These are phyloP conservation scores for Brasilioporus rufonigricans DNA, from an alignment of 768 basidiomycete species.

Conservation along the genomic window DNA sequence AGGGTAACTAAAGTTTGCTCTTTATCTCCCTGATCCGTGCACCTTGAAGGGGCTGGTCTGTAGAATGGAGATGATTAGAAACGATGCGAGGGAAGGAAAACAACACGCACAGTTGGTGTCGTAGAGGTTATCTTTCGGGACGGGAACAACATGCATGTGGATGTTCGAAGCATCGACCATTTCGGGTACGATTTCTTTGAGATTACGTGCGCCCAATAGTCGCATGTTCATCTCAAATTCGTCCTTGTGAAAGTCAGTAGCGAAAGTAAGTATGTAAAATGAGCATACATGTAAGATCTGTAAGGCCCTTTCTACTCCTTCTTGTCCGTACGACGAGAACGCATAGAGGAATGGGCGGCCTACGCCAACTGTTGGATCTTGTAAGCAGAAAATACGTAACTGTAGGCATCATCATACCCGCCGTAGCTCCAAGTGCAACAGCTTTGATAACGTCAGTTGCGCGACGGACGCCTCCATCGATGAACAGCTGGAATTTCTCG, in stretches of 20 bases:
- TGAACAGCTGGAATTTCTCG: slow-evolving; percentile 76
- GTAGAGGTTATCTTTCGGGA: slow-evolving; percentile 75
- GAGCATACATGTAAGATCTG: slow-evolving; percentile 67
- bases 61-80: slow-evolving; percentile 5
- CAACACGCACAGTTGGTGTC: slow-evolving; percentile 71
- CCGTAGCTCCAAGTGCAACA: slow-evolving; percentile 85
- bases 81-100: background rate
- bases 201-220: slow-evolving; percentile 76
- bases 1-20: slow-evolving; percentile 36
- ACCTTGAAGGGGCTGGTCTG: slow-evolving; percentile 44
- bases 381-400: slow-evolving; percentile 8
- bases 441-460: slow-evolving; percentile 91
- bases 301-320: slow-evolving; percentile 81
- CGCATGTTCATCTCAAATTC: slow-evolving; percentile 99
- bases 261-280: background rate
- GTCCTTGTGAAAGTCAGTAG: slow-evolving; percentile 49
- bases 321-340: slow-evolving; percentile 83
- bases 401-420: slow-evolving; percentile 42
- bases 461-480: slow-evolving; percentile 93
- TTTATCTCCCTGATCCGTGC: slow-evolving; percentile 40
- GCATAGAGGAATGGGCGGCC: slow-evolving; percentile 89
- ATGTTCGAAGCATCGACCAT: slow-evolving; percentile 89
- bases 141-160: slow-evolving; percentile 58
- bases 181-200: slow-evolving; percentile 76
- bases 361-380: slow-evolving; percentile 55